Evolutionary conservation across 2,329 filamentous ascomycete species (phyloP).

Genomic region (Diaporthe ampelina): DNA sequence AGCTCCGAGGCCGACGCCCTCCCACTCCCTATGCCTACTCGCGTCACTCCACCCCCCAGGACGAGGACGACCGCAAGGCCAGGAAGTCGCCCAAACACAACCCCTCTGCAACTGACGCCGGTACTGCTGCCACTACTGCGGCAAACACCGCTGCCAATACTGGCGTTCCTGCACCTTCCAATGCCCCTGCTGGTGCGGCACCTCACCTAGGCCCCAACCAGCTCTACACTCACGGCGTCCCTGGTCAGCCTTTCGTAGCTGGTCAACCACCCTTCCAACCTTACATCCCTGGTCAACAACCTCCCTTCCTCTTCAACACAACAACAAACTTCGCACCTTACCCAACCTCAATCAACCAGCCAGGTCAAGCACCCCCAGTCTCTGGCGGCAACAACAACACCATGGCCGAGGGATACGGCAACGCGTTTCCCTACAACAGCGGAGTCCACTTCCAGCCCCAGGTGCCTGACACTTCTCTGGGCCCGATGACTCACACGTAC

Average conservation of each 20-base stretch:
- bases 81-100: not conserved
- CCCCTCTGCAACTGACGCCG: not conserved
- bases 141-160: conserved; percentile 8
- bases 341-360: conserved; percentile 3
- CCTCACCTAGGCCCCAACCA: conserved; percentile 41
- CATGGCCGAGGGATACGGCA: conserved; percentile 57
- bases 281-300: conserved; percentile 11
- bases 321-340: conserved; percentile 10
- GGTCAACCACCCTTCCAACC: no score
- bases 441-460: conserved; percentile 71
- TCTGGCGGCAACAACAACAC: not conserved
- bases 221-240: conserved; percentile 40
- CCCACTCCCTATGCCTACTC: conserved; percentile 5
- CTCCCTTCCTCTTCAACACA: conserved; percentile 13
- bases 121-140: not conserved
- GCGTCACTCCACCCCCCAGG: not conserved
- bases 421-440: conserved; percentile 56
- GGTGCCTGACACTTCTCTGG: conserved; percentile 69
- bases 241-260: conserved; percentile 21
- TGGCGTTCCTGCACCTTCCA: conserved; percentile 29
- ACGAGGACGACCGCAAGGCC: not conserved
- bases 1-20: not conserved
- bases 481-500: conserved; percentile 68
- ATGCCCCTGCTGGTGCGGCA: conserved; percentile 24
- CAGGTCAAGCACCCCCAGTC: conserved; percentile 19